Conservation (phyloP, 2,329 filamentous ascomycete genomes). For the Exophiala spinifera region DNA sequence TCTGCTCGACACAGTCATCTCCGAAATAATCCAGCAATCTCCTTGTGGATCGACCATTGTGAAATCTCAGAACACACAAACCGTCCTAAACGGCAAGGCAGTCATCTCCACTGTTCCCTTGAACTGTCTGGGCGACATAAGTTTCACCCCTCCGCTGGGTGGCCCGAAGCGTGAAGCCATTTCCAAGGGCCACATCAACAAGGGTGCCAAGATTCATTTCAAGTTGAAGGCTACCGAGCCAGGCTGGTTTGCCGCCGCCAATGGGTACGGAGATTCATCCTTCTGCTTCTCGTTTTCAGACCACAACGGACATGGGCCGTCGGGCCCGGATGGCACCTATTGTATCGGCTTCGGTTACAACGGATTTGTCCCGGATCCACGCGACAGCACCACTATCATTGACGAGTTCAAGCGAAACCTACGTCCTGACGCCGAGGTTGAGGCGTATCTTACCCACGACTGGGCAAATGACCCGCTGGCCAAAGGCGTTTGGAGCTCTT, state of each 20-base stretch:
- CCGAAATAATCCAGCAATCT: too few relatives aligned
- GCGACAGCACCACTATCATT: neutral
- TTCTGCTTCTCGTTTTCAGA: neutral
- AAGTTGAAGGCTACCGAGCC: slow-evolving; percentile 32
- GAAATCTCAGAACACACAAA: slow-evolving; percentile 37
- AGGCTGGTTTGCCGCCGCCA: neutral
- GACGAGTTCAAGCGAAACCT: neutral
- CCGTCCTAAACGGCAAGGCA: slow-evolving; percentile 31
- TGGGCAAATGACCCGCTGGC: slow-evolving; percentile 32
- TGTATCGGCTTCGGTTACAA: neutral
- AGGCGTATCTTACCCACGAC: slow-evolving; percentile 23
- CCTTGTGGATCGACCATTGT: too few relatives aligned
- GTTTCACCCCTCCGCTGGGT: slow-evolving; percentile 41
- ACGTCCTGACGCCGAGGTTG: neutral
- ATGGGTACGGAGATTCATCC: neutral
- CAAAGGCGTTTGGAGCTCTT: slow-evolving; percentile 26
- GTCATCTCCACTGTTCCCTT: slow-evolving; percentile 45
- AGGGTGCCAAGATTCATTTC: slow-evolving; percentile 47
- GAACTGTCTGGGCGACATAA: slow-evolving; percentile 42
- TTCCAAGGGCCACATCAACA: slow-evolving; percentile 43
- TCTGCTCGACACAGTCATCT: slow-evolving; percentile 40
- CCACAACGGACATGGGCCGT: neutral
- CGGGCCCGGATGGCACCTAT: neutral
- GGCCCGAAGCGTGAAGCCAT: slow-evolving; percentile 37
- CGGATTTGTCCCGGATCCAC: neutral